phyloP scores from a whole-genome alignment of 768 basidiomycete species.

The Termitomyces sp. region DNA sequence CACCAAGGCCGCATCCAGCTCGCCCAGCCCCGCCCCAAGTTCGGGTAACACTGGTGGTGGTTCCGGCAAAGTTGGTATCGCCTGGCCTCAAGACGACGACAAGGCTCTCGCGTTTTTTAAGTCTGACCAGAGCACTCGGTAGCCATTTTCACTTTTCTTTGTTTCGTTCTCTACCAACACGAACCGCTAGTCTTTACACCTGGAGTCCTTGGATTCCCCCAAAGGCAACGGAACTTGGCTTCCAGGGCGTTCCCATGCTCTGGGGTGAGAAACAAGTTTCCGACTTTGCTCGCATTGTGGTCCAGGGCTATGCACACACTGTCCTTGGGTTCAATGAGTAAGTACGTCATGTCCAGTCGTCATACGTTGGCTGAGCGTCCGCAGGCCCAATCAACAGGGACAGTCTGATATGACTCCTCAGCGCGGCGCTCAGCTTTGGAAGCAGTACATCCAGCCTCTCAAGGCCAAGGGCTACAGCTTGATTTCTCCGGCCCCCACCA shows the following conservation, averaged over 20 bases:
- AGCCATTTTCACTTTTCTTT: constrained; percentile 7
- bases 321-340: constrained; percentile 76
- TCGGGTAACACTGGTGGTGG: constrained; percentile 14
- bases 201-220: constrained; percentile 56
- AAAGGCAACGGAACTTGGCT: constrained; percentile 35
- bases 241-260: constrained; percentile 58
- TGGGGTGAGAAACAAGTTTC: constrained; percentile 55
- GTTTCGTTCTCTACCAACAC: neutral
- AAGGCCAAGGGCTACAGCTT: constrained; percentile 48
- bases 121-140: constrained; percentile 39
- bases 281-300: constrained; percentile 42
- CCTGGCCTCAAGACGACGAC: constrained; percentile 58
- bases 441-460: constrained; percentile 54
- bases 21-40: constrained; percentile 5
- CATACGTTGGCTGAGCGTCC: neutral
- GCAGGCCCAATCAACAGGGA: constrained; percentile 59
- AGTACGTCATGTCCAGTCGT: constrained; percentile 12
- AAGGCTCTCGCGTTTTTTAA: constrained; percentile 45
- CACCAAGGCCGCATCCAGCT: constrained; percentile 6
- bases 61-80: constrained; percentile 52
- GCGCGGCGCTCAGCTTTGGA: constrained; percentile 52
- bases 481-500: constrained; percentile 64
- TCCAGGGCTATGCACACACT: constrained; percentile 42
- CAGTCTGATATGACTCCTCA: constrained; percentile 58
- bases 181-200: constrained; percentile 43